A percentile compares a stretch with the other conserved stretches of the same genome.
Conservation (phyloP, 2,329 filamentous ascomycete species). For the Fusarium sp. region DNA sequence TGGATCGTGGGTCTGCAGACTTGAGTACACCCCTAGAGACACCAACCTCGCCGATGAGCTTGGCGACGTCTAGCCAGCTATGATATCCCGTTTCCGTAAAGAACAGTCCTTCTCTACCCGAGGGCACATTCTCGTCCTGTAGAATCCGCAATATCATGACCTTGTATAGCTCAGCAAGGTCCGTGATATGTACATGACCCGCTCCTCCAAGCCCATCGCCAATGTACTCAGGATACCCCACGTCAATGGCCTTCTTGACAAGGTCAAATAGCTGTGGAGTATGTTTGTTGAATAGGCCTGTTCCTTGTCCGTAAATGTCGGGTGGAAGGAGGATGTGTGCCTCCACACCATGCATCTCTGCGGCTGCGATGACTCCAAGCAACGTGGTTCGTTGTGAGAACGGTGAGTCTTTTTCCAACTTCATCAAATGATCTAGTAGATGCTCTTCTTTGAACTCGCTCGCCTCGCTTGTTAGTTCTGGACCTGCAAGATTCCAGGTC, state of each 20-base stretch:
- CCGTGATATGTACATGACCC: slow-evolving; percentile 1
- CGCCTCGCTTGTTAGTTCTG: neutral
- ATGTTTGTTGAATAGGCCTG: neutral
- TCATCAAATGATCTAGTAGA: neutral
- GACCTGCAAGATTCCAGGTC: neutral
- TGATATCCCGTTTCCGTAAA: slow-evolving; percentile 22
- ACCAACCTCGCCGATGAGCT: slow-evolving; percentile 6
- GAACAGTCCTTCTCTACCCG: neutral
- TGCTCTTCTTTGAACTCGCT: neutral
- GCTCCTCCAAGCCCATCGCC: neutral
- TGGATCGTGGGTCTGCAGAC: neutral
- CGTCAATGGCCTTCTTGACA: neutral
- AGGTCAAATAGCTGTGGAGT: neutral
- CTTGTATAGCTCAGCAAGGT: slow-evolving; percentile 24
- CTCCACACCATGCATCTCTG: neutral
- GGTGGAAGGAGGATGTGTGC: neutral
- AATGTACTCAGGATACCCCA: neutral
- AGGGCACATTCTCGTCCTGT: neutral
- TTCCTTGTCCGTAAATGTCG: neutral
- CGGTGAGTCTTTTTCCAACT: neutral
- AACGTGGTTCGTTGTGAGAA: neutral
- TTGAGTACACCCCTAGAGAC: neutral
- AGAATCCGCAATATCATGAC: slow-evolving; percentile 3
- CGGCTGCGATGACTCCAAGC: neutral
- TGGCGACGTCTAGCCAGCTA: slow-evolving; percentile 5